Evolutionary conservation across 257 asterid species (phyloP), one percentile per base, ranked within the genome.

Genomic region (Sherardia arvensis): DNA sequence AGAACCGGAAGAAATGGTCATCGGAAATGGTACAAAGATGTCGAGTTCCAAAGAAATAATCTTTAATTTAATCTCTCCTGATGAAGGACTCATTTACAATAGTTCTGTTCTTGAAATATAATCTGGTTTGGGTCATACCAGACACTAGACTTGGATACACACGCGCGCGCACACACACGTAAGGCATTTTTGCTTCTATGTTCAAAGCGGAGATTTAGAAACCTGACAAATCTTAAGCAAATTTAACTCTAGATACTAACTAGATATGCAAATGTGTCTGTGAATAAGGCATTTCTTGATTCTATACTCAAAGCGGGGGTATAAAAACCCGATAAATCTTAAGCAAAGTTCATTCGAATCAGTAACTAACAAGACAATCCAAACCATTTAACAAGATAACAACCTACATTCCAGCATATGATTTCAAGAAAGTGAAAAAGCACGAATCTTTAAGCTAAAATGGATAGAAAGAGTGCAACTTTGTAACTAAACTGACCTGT

Each of bases 401-500:
- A 40, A 14, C 49, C 49, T 2, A 4, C 15, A 36, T 5, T 32
- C 34, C 0, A 4, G 7, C 34, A 8, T 36, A 14, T 1, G 43
- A 36, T 12, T n/a, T 22, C 26, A 28, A 55, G 1, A 14, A 26
- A 11, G 38, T 21, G 1, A 21, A 53, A n/a, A 22, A 8, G 29
- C 27, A 51, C 2, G 12, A 8, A 51, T 20, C 29, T 22, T 20
- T 23, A 54, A 21, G 5, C 4, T 27, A 8, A n/a, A 22, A 18
- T 18, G 1, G 21, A 47, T 22, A 14, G 45, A 36, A 36, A 36
- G 45, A 47, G 12, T 36, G 45, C 45, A 9, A 36, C 45, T 36
- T 36, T 11, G 15, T 10, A 10, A 49, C 54, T 34, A 73, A 67
- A 40, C 69, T 49, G 62, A 81, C 95, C 90, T 76, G 85, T 63